Conservation (phyloP, 2,329 filamentous ascomycete genomes). For the Xylaria sp. region DNA sequence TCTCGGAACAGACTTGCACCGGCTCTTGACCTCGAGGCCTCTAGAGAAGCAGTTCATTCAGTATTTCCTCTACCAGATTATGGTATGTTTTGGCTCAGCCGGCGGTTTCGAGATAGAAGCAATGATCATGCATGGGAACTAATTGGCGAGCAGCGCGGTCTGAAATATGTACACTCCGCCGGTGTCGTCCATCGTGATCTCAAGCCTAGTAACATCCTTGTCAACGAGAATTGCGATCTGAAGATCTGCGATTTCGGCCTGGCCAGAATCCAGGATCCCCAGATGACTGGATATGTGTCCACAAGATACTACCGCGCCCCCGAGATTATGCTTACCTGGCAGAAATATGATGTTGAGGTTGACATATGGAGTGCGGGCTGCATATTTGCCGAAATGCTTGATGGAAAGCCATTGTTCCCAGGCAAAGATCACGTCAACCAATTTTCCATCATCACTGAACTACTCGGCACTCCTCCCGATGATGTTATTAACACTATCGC, state of each 20-base stretch:
- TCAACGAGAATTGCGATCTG: conserved; percentile 99
- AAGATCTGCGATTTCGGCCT: conserved; percentile 99
- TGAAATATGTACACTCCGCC: conserved; percentile 99
- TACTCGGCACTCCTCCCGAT: conserved; percentile 94
- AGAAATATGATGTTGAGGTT: conserved; percentile 99
- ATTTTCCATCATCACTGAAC: conserved; percentile 98
- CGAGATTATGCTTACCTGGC: conserved; percentile 99
- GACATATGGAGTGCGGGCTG: conserved; percentile 99
- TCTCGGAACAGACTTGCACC: conserved; percentile 94
- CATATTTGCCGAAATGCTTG: conserved; percentile 99
- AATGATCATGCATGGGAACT: conserved; percentile 5
- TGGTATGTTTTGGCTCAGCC: conserved; percentile 68
- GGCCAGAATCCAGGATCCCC: conserved; percentile 96
- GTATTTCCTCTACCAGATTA: conserved; percentile 99
- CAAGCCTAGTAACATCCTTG: conserved; percentile 98
- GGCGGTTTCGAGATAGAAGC: neutral
- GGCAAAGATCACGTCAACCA: conserved; percentile 99
- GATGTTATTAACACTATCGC: conserved; percentile 99
- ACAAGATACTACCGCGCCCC: conserved; percentile 98
- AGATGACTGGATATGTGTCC: conserved; percentile 99
- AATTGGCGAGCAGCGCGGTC: conserved; percentile 73
- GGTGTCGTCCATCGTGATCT: conserved; percentile 97
- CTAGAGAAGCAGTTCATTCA: conserved; percentile 99
- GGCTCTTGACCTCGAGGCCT: conserved; percentile 91
- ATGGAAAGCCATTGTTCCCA: conserved; percentile 97